These are phyloP conservation scores for Spathaspora sp. DNA, from an alignment of 1,139 yeast species.

Conservation along the genomic window DNA sequence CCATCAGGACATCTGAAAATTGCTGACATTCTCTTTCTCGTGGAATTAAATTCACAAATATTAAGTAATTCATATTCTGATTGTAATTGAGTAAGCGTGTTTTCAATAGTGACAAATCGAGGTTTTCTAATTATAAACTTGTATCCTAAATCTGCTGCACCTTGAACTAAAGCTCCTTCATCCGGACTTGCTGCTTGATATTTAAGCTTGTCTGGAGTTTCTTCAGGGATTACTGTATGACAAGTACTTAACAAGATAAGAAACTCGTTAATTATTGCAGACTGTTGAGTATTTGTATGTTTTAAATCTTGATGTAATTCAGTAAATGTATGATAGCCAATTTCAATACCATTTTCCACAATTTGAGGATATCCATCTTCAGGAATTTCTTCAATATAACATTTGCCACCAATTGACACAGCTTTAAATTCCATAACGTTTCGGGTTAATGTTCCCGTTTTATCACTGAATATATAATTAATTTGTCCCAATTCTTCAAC, in stretches of 20 bases:
- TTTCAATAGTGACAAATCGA: constrained; percentile 68
- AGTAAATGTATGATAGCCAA: constrained; percentile 76
- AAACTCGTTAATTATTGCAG: constrained; percentile 74
- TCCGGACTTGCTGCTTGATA: constrained; percentile 99
- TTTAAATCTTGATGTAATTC: constrained; percentile 56
- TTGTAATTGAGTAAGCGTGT: constrained; percentile 35
- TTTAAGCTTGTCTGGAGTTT: constrained; percentile 61
- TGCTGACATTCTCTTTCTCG: constrained; percentile 97
- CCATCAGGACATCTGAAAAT: constrained; percentile 95
- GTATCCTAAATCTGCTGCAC: constrained; percentile 84
- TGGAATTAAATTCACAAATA: constrained; percentile 94
- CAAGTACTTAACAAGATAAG: constrained; percentile 86
- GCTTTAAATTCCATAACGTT: constrained; percentile 95
- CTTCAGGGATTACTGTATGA: constrained; percentile 97
- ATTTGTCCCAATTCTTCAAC: constrained; percentile 97
- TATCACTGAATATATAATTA: constrained; percentile 92
- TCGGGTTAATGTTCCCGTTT: constrained; percentile 93
- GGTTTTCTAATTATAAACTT: constrained; percentile 85
- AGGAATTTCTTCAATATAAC: constrained; percentile 86
- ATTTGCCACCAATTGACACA: constrained; percentile 91
- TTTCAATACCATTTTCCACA: constrained; percentile 69
- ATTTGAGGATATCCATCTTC: constrained; percentile 79
- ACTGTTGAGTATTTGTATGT: constrained; percentile 42
- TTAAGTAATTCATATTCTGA: constrained; percentile 73
- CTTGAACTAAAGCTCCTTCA: constrained; percentile 97